Percentiles rank a stretch among this genome's conserved stretches.
Conservation (phyloP, 2,329 filamentous ascomycete genomes). For the Aureobasidium uvarum region DNA sequence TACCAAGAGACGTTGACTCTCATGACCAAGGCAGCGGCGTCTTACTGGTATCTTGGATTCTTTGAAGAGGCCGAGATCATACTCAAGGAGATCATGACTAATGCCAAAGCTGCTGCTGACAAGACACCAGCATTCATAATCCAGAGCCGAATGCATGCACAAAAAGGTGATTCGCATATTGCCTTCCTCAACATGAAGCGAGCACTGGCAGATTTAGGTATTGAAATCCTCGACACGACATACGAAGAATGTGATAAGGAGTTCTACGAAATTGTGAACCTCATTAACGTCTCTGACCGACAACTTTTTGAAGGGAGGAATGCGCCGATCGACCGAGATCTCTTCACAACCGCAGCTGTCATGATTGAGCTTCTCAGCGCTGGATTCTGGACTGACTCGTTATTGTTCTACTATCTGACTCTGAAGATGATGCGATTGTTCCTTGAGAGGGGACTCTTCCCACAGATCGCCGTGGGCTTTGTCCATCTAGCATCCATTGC, state of each 20-base stretch:
- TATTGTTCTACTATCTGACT: slow-evolving; percentile 70
- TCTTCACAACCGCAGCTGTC: slow-evolving; percentile 66
- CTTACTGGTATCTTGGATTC: slow-evolving; percentile 74
- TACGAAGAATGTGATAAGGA: slow-evolving; percentile 75
- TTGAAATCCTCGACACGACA: slow-evolving; percentile 63
- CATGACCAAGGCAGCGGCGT: slow-evolving; percentile 76
- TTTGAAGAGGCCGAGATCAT: slow-evolving; percentile 65
- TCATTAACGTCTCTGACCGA: slow-evolving; percentile 41
- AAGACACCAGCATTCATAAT: slow-evolving; percentile 83
- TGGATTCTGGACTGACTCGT: slow-evolving; percentile 69
- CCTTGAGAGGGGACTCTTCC: slow-evolving; percentile 62
- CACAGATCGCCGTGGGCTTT: slow-evolving; percentile 67
- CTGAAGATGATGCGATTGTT: slow-evolving; percentile 67
- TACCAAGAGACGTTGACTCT: slow-evolving; percentile 85
- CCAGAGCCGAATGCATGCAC: slow-evolving; percentile 73
- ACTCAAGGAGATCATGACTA: slow-evolving; percentile 66
- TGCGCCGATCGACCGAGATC: slow-evolving; percentile 50
- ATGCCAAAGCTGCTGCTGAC: slow-evolving; percentile 70
- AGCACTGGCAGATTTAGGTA: slow-evolving; percentile 67
- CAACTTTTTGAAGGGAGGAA: slow-evolving; percentile 41
- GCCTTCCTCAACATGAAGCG: slow-evolving; percentile 69
- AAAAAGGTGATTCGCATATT: slow-evolving; percentile 66
- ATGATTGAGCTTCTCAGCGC: slow-evolving; percentile 67
- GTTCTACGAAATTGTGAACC: slow-evolving; percentile 54
- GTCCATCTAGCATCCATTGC: slow-evolving; percentile 67